Base-by-base conservation (phyloP, 257 asterid genomes). In the Solanum bukasovii region DNA sequence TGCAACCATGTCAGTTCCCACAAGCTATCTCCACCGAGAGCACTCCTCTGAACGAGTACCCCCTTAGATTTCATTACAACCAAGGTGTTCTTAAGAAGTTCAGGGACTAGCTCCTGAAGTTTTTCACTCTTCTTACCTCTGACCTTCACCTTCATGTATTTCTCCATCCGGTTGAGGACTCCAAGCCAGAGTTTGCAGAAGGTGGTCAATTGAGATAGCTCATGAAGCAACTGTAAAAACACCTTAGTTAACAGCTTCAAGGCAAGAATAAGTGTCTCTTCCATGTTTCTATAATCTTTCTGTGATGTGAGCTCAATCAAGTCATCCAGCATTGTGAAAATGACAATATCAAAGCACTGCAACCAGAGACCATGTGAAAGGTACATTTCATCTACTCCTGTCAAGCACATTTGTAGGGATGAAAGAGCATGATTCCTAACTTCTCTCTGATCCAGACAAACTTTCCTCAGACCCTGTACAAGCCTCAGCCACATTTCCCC, bases 401-500 rank as follows among this genome's bases (percentile, higher is more conserved):
- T 94, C 90, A 95, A 90, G 90, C 98, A 96, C 90, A 78, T 90
- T 87, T 95, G 97, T 61, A 96, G 87, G 23, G 98, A 94, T 27
- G 91, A 84, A 87, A 96, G 95, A 67, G 99, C 95, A 25, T 96
- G 99, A 91, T 94, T 96, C 89, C 99, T 90, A 59, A 96, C 98
- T 91, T 96, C 99, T 90, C 99, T 91, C 92, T 96, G 99, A 86
- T 96, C 98, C 88, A 96, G 91, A 92, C 99, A 96, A 46, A 95
- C 97, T 89, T 96, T 96, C 88, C 98, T 92, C 90, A 96, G 88
- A 29, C 94, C 98, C 95, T 96, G 99, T 37, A 92, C 94, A 84
- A 96, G 98, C 95, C 94, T 93, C 92, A 95, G 91, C 99, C 99
- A 96, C 98, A 96, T 95, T 90, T 96, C 99, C 73, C 98, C 98